Base-by-base conservation (phyloP, 495 filamentous ascomycete species). In the Pseudotulostoma volvatum region DNA sequence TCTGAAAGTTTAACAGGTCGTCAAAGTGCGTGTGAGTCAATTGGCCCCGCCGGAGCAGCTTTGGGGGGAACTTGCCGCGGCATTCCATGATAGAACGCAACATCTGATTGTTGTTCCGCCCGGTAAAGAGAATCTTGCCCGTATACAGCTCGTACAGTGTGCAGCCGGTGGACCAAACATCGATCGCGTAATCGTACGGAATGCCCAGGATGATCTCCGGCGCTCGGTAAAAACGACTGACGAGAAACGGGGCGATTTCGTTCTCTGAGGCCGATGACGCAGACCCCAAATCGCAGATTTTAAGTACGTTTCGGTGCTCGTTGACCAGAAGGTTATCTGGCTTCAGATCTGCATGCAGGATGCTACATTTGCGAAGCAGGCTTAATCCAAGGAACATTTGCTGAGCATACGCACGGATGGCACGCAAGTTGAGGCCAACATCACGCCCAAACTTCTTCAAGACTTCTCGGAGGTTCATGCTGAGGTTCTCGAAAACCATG, bases 141-240 rank as follows among this genome's bases (percentile, higher is more conserved):
- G 92, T 95, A 66, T 87, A 95, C 19, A 97, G 67, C 58, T 97
- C 90, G 57, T 88, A 97, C 18, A 97, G 64, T 16, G 90, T 97
- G 60, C 92, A 96, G 11, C 90, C 90, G 46, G 95, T 82, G 9
- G 87, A 87, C 90, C 90, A 97, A 57, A 94, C 78, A 55, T 97
- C 90, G 51, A 96, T 84, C 20, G 81, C 84, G 52, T 84, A 92
- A 56, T 93, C 85, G 55, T 87, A 93, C 16, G 77, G 77, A 60
- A 94, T 81, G n/a, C 88, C 90, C 1, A 96, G 72, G 38, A 97
- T 93, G 53, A 97, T 84, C 57, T 97, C 90, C 2, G 90, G 90
- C 2, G 92, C 90, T 35, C 90, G 79, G 59, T 97, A 97, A 60
- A 94, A 97, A 34, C 90, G 78, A 61, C 84, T 93, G 54, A 94